A percentile compares a stretch with the other conserved stretches of the same genome.
Conservation (phyloP, 2,329 filamentous ascomycete genomes). For the Penicillium sclerotigenum region DNA sequence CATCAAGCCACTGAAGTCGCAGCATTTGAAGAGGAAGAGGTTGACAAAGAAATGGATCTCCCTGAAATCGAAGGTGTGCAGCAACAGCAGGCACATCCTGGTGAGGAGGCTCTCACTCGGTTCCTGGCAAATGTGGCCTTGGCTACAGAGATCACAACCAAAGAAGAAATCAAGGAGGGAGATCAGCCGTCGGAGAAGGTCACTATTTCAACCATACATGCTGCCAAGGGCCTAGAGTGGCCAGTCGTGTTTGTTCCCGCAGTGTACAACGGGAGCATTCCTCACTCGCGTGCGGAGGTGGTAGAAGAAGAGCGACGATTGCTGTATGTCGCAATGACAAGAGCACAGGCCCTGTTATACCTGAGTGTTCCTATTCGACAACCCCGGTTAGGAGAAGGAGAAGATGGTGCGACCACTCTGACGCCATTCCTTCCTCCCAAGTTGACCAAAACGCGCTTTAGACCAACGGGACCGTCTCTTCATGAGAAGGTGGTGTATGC, state of each 20-base stretch:
- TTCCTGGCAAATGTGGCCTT: conserved; percentile 90
- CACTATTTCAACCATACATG: conserved; percentile 94
- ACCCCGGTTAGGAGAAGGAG: conserved; percentile 50
- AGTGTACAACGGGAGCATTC: conserved; percentile 85
- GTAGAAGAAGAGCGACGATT: conserved; percentile 81
- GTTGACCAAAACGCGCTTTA: conserved; percentile 53
- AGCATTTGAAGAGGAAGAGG: conserved; percentile 52
- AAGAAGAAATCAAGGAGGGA: conserved; percentile 53
- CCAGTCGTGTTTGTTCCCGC: conserved; percentile 90
- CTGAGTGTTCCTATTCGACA: conserved; percentile 74
- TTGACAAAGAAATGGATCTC: conserved; percentile 52
- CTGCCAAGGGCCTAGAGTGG: conserved; percentile 95
- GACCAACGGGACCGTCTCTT: conserved; percentile 67
- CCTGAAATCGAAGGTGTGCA: conserved; percentile 68
- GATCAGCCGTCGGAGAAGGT: conserved; percentile 57
- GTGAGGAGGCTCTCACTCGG: conserved; percentile 65
- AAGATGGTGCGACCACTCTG: conserved; percentile 59
- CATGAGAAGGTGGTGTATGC: conserved; percentile 60
- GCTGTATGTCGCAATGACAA: conserved; percentile 94
- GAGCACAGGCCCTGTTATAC: conserved; percentile 81
- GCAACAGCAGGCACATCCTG: conserved; percentile 52
- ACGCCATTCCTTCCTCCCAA: conserved; percentile 68
- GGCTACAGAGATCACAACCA: conserved; percentile 66
- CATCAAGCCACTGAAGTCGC: conserved; percentile 71
- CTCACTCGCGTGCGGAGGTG: conserved; percentile 82